These are phyloP conservation scores for Penicillium sclerotiorum DNA, from an alignment of 2,329 filamentous ascomycete species.

Conservation along the genomic window DNA sequence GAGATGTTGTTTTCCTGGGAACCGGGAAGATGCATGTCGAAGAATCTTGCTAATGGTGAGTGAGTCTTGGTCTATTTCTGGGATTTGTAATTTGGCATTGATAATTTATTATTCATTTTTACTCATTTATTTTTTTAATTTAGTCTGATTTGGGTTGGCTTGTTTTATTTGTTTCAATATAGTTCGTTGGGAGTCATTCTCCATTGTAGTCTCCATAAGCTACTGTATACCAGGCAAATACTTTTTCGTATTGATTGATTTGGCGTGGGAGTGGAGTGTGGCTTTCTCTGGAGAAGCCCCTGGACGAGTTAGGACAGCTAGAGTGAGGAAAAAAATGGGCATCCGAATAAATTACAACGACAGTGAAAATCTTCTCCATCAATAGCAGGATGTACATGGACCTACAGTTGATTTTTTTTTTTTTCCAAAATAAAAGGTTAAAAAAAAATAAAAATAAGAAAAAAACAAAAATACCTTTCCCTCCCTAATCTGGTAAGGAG, in stretches of 20 bases:
- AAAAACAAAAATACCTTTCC: not conserved
- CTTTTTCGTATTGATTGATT: slow-evolving; percentile 1
- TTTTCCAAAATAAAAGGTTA: no score
- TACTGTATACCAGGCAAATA: no score
- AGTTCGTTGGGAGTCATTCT: no score
- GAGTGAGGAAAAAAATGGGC: not conserved
- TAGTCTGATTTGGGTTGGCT: not conserved
- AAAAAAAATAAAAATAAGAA: not conserved
- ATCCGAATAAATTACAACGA: no score
- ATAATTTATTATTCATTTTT: not conserved
- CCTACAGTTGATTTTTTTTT: no score
- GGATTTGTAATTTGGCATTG: not conserved
- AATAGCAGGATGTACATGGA: no score
- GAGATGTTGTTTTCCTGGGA: slow-evolving; percentile 2
- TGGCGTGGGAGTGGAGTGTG: slow-evolving; percentile 8
- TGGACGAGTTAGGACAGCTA: not conserved
- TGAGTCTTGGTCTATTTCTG: not conserved
- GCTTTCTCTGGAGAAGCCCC: slow-evolving; percentile 16
- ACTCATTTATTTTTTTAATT: not conserved
- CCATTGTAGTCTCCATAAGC: no score
- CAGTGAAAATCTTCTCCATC: no score
- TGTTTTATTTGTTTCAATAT: no score
- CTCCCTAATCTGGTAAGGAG: not conserved
- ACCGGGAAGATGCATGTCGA: slow-evolving; percentile 4
- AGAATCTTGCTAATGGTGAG: slow-evolving; percentile 3